These are phyloP conservation scores for Skeletonema potamos DNA, from an alignment of 108 stramenopile species.

Conservation along the genomic window DNA sequence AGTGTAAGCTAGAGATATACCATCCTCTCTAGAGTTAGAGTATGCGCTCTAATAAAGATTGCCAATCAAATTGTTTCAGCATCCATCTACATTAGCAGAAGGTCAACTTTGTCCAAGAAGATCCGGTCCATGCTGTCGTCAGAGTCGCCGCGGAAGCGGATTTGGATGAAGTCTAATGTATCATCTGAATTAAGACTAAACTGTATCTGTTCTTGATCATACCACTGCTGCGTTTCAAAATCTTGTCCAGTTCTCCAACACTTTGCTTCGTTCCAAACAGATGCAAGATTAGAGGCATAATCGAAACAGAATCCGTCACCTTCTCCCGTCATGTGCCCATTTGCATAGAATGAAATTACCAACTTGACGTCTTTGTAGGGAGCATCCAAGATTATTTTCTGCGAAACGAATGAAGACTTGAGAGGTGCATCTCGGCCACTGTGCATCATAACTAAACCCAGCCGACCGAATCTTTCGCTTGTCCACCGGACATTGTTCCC, in stretches of 20 bases:
- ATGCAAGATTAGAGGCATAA: background rate
- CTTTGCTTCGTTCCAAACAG: conserved; percentile 1
- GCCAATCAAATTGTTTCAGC: no score
- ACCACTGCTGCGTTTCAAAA: conserved; percentile 6
- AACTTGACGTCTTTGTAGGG: no score
- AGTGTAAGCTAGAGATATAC: background rate
- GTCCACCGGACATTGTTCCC: conserved; percentile 4
- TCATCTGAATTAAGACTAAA: background rate
- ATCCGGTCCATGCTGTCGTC: background rate
- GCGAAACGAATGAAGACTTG: background rate
- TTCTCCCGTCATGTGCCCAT: background rate
- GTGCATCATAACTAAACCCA: conserved; percentile 18
- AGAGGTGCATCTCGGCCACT: background rate
- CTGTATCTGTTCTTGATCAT: conserved; percentile 3
- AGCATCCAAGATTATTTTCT: background rate
- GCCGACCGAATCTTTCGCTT: conserved; percentile 5
- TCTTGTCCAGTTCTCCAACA: conserved; percentile 9
- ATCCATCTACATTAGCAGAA: no score
- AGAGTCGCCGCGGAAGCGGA: background rate
- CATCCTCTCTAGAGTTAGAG: no score
- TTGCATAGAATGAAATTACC: background rate
- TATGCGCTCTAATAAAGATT: no score
- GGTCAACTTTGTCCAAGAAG: background rate
- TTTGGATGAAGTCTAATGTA: background rate
- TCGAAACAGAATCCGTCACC: conserved; percentile 1